phyloP scores from a whole-genome alignment of 2,329 filamentous ascomycete species.

The Helminthosporium solani region DNA sequence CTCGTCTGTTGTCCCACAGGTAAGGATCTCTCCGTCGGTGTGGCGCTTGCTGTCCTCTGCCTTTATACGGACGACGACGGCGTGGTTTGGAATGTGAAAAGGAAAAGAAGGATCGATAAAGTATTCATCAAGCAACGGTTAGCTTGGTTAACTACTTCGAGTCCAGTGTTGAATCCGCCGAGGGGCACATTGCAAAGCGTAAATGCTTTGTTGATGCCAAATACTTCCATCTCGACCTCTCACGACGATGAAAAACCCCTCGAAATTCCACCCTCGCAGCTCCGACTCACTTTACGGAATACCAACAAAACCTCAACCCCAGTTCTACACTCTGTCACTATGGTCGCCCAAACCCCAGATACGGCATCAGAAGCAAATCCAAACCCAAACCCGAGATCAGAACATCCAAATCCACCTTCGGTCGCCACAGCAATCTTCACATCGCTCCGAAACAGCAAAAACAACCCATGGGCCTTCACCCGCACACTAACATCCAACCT shows the following conservation, averaged over 20 bases:
- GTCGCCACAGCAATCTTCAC: conserved; percentile 17
- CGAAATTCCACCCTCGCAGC: background rate
- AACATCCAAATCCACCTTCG: background rate
- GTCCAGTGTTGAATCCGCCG: conserved; percentile 79
- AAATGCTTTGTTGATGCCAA: conserved; percentile 79
- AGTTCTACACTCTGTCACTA: no score
- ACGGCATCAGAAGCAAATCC: background rate
- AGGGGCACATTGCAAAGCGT: conserved; percentile 85
- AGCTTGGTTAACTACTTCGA: conserved; percentile 77
- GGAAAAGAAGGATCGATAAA: conserved; percentile 61
- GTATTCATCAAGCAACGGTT: conserved; percentile 72
- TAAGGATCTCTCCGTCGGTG: conserved; percentile 76
- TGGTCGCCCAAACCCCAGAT: no score
- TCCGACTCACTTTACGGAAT: background rate
- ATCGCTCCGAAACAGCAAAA: conserved; percentile 9
- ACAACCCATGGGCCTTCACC: conserved; percentile 61
- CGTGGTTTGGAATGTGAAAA: conserved; percentile 20
- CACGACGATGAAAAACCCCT: background rate
- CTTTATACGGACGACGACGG: conserved; percentile 69
- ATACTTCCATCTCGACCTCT: conserved; percentile 7
- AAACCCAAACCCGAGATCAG: background rate
- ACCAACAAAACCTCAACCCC: background rate
- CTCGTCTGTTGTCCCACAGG: conserved; percentile 72
- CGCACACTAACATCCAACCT: conserved; percentile 57
- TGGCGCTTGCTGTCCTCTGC: conserved; percentile 74